Percentiles rank a stretch among this genome's conserved stretches.
These are phyloP conservation scores for Globisporangium solare DNA, from an alignment of 352 stramenopile genomes.

Conservation along the genomic window DNA sequence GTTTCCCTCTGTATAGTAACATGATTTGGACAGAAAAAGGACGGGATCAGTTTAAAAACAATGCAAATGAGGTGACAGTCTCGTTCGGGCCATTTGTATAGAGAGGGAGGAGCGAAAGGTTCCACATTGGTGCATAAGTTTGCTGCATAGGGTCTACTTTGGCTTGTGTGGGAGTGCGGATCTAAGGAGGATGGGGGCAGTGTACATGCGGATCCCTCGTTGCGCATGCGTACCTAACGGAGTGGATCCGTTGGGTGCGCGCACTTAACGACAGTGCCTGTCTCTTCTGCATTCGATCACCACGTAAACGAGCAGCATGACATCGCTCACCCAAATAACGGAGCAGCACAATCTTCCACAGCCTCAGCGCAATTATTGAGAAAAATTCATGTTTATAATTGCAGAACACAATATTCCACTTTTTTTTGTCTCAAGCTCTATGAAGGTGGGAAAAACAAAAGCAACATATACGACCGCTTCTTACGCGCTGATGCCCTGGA, in stretches of 20 bases:
- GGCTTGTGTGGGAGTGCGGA: no score
- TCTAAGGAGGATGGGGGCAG: neutral
- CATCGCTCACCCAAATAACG: no score
- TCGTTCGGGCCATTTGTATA: no score
- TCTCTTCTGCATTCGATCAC: neutral
- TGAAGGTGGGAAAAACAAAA: neutral
- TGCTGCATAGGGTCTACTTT: no score
- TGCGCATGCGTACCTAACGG: neutral
- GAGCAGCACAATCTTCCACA: no score
- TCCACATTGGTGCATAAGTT: no score
- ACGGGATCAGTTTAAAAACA: no score
- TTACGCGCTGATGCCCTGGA: conserved; percentile 16
- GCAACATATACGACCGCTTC: neutral
- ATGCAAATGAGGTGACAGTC: neutral
- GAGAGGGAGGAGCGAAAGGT: no score
- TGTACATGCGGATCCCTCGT: neutral
- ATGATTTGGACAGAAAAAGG: neutral
- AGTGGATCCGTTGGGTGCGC: neutral
- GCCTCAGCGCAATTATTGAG: no score
- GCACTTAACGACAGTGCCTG: neutral
- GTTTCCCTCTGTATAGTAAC: neutral
- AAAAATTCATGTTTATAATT: no score
- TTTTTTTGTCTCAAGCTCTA: neutral
- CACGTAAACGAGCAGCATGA: no score
- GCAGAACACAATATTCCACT: no score